These are phyloP conservation scores for Aspergillus fischeri DNA, from an alignment of 2,329 filamentous ascomycete genomes.

Conservation along the genomic window DNA sequence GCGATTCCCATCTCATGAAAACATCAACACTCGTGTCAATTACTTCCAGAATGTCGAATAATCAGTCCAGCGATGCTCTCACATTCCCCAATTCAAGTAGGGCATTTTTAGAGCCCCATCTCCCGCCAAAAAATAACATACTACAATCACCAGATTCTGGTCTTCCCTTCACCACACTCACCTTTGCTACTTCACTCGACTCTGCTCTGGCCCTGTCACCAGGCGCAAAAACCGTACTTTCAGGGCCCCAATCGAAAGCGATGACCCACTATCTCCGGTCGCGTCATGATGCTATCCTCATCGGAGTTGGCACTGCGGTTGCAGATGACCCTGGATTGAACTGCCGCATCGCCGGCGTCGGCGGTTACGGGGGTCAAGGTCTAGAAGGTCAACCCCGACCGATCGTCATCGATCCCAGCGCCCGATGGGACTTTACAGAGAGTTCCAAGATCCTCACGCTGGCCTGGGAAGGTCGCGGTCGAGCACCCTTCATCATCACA, in stretches of 20 bases:
- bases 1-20: background rate
- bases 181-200: constrained; percentile 85
- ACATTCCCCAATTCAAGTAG: constrained; percentile 39
- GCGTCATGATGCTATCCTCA: constrained; percentile 75
- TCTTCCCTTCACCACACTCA: constrained; percentile 64
- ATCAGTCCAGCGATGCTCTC: constrained; percentile 22
- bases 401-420: constrained; percentile 71
- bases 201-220: constrained; percentile 68
- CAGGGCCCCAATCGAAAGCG: constrained; percentile 72
- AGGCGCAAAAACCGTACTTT: constrained; percentile 71
- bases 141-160: constrained; percentile 10
- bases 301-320: constrained; percentile 78
- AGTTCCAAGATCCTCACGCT: constrained; percentile 63
- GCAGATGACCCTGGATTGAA: constrained; percentile 85
- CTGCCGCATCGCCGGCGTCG: constrained; percentile 64
- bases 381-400: constrained; percentile 66
- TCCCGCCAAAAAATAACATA: constrained; percentile 32
- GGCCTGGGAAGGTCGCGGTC: constrained; percentile 59
- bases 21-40: background rate
- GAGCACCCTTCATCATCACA: constrained; percentile 66
- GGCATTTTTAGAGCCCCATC: constrained; percentile 44
- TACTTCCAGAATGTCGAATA: background rate
- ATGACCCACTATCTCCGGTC: constrained; percentile 95
- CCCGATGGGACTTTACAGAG: constrained; percentile 61
- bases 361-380: constrained; percentile 49